Evolutionary conservation across 345 rosid species (phyloP).

Genomic region (Salix exigua): DNA sequence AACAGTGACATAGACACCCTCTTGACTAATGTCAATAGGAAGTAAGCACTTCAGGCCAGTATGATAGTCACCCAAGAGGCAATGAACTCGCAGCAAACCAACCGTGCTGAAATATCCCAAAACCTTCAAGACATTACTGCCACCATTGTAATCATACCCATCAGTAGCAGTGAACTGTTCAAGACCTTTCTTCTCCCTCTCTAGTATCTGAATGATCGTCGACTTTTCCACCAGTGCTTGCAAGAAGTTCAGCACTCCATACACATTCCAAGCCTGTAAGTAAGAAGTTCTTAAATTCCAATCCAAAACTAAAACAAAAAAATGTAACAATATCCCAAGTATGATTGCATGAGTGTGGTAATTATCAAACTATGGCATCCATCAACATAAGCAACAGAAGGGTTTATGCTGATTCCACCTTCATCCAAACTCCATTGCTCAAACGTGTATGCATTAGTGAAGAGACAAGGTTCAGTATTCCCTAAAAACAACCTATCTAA

Average conservation of each 20-base stretch:
- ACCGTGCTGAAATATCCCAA: slow-evolving; percentile 97
- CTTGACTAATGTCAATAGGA: slow-evolving; percentile 91
- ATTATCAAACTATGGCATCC: no score
- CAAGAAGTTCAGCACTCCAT: slow-evolving; percentile 97
- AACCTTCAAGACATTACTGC: slow-evolving; percentile 95
- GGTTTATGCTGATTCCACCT: not conserved
- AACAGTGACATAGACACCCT: slow-evolving; percentile 85
- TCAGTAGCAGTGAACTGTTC: slow-evolving; percentile 95
- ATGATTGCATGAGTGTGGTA: no score
- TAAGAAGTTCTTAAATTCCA: not conserved
- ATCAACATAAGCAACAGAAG: no score
- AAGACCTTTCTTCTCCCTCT: slow-evolving; percentile 84
- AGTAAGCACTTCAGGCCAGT: slow-evolving; percentile 88
- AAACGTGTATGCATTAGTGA: not conserved
- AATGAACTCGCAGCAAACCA: slow-evolving; percentile 90
- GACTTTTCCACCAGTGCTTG: slow-evolving; percentile 98
- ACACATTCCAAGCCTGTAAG: slow-evolving; percentile 90
- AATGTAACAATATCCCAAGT: no score
- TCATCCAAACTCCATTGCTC: not conserved
- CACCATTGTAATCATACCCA: slow-evolving; percentile 94
- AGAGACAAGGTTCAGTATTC: not conserved
- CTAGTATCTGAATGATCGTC: slow-evolving; percentile 70
- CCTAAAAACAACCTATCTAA: not conserved
- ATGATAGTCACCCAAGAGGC: slow-evolving; percentile 94
- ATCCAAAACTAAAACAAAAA: not conserved